These are phyloP conservation scores for Brettanomyces custersianus DNA, from an alignment of 805 yeast genomes.

Conservation along the genomic window DNA sequence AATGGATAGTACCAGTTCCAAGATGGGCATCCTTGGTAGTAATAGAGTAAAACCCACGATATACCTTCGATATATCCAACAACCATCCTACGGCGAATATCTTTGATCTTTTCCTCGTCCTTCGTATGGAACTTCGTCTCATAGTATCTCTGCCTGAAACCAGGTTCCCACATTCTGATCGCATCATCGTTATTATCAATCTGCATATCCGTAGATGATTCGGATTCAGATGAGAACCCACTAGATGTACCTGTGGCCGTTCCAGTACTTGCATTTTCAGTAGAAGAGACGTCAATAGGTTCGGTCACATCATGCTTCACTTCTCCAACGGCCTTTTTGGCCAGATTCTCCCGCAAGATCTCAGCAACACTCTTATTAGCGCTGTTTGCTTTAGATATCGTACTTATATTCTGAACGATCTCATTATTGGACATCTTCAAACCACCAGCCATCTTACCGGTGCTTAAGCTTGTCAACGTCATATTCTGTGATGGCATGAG, in stretches of 20 bases:
- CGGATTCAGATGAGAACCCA: background rate
- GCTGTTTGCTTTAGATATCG: slow-evolving; percentile 60
- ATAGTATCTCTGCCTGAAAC: slow-evolving; percentile 79
- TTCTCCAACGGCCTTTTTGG: slow-evolving; percentile 10
- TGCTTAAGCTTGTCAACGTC: slow-evolving; percentile 60
- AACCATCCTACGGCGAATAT: slow-evolving; percentile 51
- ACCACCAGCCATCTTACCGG: slow-evolving; percentile 64
- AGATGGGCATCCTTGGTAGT: slow-evolving; percentile 96
- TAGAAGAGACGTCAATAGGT: slow-evolving; percentile 22
- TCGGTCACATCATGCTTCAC: background rate
- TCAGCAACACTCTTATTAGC: slow-evolving; percentile 67
- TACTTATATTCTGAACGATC: slow-evolving; percentile 52
- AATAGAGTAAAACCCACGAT: slow-evolving; percentile 91
- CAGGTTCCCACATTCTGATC: slow-evolving; percentile 77
- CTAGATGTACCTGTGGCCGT: slow-evolving; percentile 1
- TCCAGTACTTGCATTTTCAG: slow-evolving; percentile 10
- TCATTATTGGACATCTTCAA: slow-evolving; percentile 60
- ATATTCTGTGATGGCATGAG: slow-evolving; percentile 57
- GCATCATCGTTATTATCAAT: slow-evolving; percentile 38
- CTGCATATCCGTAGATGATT: slow-evolving; percentile 16
- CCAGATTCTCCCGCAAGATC: slow-evolving; percentile 35
- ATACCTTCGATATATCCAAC: slow-evolving; percentile 83
- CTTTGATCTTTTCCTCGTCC: slow-evolving; percentile 44
- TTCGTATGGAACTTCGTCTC: slow-evolving; percentile 56
- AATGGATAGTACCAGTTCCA: slow-evolving; percentile 98